Conservation (phyloP, 1,139 yeast genomes). For the Zygosaccharomyces pseudobailii region DNA sequence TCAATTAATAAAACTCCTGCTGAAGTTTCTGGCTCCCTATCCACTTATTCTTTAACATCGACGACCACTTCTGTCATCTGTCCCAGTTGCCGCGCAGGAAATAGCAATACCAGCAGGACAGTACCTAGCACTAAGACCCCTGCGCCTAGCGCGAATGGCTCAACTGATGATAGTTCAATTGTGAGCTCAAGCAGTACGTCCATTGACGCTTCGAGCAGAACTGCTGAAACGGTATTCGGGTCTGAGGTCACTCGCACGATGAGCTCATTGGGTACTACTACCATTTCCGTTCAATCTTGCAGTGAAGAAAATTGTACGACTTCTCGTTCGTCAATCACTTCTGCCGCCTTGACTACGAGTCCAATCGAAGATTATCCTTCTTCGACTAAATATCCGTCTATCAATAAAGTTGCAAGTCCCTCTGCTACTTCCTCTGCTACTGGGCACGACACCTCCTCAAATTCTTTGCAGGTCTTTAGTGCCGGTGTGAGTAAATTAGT, state of each 20-base stretch:
- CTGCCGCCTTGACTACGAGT: background rate
- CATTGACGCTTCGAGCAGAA: background rate
- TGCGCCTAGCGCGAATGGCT: background rate
- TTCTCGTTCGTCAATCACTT: background rate
- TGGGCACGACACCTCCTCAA: background rate
- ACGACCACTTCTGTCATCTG: background rate
- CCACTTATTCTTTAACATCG: background rate
- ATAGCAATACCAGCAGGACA: background rate
- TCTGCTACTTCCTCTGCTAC: background rate
- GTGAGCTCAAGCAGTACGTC: background rate
- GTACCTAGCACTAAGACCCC: background rate
- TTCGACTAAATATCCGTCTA: background rate
- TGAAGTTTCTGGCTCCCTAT: background rate
- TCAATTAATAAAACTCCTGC: slow-evolving; percentile 7
- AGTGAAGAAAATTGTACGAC: background rate
- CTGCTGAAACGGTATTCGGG: background rate
- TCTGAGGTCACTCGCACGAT: background rate
- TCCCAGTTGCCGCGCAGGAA: background rate
- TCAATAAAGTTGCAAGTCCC: background rate
- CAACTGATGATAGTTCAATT: background rate
- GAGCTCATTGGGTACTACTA: background rate
- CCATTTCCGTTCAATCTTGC: background rate
- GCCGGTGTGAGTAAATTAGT: background rate
- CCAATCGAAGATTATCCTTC: background rate
- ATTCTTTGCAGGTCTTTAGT: background rate